A percentile compares a stretch with the other conserved stretches of the same genome.
phyloP scores from a whole-genome alignment of 345 rosid genomes.

The Aquilaria malaccensis region DNA sequence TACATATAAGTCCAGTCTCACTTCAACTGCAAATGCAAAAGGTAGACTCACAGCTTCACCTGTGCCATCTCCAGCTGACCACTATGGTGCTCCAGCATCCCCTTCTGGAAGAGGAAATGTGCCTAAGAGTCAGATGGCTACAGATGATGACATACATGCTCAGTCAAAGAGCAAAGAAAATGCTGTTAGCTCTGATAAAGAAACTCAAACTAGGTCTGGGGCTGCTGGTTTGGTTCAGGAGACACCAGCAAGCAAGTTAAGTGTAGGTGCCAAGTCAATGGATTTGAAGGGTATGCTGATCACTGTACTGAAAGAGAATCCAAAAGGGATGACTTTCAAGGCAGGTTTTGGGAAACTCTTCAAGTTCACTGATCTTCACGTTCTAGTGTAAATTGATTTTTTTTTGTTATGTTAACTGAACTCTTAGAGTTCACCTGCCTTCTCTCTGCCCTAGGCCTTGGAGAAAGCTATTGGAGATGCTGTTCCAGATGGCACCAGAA shows the following conservation, averaged over 20 bases:
- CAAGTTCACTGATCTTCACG: background rate
- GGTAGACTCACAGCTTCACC: slow-evolving; percentile 67
- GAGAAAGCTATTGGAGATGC: slow-evolving; percentile 75
- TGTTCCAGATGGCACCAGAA: slow-evolving; percentile 50
- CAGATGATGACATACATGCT: slow-evolving; percentile 32
- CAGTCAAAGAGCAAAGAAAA: slow-evolving; percentile 44
- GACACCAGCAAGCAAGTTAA: slow-evolving; percentile 37
- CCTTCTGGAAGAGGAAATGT: slow-evolving; percentile 46
- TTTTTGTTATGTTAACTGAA: background rate
- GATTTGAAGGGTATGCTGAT: slow-evolving; percentile 58
- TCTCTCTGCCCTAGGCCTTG: slow-evolving; percentile 45
- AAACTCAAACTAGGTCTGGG: slow-evolving; percentile 30
- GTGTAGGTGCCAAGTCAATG: slow-evolving; percentile 35
- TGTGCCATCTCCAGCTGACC: slow-evolving; percentile 52
- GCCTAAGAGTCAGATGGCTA: slow-evolving; percentile 29
- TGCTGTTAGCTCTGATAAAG: slow-evolving; percentile 43
- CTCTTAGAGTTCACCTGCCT: slow-evolving; percentile 13
- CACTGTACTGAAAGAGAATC: slow-evolving; percentile 59
- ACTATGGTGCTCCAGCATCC: slow-evolving; percentile 38
- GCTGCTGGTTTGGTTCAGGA: slow-evolving; percentile 29
- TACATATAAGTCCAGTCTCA: slow-evolving; percentile 39
- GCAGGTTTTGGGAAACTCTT: slow-evolving; percentile 28
- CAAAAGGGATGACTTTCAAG: slow-evolving; percentile 83
- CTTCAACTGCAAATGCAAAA: slow-evolving; percentile 38
- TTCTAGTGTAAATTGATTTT: slow-evolving; percentile 2